Conservation (phyloP, 768 basidiomycete species). For the Gautieria morchelliformis region DNA sequence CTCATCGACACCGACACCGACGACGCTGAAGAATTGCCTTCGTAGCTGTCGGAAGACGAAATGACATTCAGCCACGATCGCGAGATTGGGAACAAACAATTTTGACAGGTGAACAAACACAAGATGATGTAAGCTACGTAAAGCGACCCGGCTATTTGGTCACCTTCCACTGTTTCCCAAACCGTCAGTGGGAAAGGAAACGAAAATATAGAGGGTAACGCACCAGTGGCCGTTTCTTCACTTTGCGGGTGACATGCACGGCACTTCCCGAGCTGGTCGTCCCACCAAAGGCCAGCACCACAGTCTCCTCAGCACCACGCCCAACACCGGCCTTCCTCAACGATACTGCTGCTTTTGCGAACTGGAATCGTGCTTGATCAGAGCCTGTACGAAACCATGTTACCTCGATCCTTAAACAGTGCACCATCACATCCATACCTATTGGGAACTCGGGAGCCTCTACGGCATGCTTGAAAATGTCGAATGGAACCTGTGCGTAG, state of each 20-base stretch:
- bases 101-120: conserved; percentile 10
- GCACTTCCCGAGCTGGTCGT: conserved; percentile 48
- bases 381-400: conserved; percentile 39
- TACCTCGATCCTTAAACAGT: conserved; percentile 9
- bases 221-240: conserved; percentile 46
- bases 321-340: conserved; percentile 71
- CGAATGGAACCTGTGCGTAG: conserved; percentile 76
- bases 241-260: conserved; percentile 82
- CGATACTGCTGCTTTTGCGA: conserved; percentile 85
- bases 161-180: conserved; percentile 9
- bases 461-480: conserved; percentile 75
- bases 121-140: conserved; percentile 2
- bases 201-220: neutral
- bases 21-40: neutral
- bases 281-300: conserved; percentile 82
- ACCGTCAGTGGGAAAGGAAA: neutral
- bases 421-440: conserved; percentile 31
- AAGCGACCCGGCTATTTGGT: conserved; percentile 1
- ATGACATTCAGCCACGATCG: neutral
- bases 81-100: conserved; percentile 5
- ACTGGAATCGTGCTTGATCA: conserved; percentile 83
- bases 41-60: conserved; percentile 2
- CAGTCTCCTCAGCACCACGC: conserved; percentile 75
- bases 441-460: conserved; percentile 75
- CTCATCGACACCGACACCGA: neutral